A percentile compares a stretch with the other conserved stretches of the same genome.
phyloP scores from a whole-genome alignment of 371 early-diverging fungal species.

The Entomophthora muscae region DNA sequence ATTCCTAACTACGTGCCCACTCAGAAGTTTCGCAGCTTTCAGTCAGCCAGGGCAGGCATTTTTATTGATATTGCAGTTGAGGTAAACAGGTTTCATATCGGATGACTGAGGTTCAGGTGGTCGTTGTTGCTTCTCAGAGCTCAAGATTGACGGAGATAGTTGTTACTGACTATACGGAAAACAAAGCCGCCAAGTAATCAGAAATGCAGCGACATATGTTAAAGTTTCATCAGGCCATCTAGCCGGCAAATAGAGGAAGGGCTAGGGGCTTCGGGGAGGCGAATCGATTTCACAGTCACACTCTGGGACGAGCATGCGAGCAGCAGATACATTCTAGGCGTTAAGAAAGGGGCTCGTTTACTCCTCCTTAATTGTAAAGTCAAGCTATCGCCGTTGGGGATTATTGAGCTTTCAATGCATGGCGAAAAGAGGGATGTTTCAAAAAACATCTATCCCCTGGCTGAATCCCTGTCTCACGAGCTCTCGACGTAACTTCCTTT shows the following conservation, averaged over 20 bases:
- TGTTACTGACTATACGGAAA: neutral
- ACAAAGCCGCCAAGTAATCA: neutral
- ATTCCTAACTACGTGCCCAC: neutral
- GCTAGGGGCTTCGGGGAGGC: neutral
- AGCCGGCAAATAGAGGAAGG: neutral
- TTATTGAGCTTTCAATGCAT: neutral
- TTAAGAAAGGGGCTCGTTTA: neutral
- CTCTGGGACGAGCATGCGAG: neutral
- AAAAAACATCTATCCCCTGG: neutral
- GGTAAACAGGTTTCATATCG: neutral
- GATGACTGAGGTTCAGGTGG: neutral
- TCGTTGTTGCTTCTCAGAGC: neutral
- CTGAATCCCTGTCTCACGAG: neutral
- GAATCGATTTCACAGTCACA: neutral
- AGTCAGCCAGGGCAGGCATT: neutral
- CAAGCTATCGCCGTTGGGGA: neutral
- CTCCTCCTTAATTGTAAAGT: neutral
- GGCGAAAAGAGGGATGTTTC: neutral
- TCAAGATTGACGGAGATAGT: neutral
- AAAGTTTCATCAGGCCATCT: neutral
- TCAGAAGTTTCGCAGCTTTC: neutral
- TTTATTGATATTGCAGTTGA: neutral
- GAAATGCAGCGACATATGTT: neutral
- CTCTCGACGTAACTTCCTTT: neutral
- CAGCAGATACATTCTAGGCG: neutral